A percentile compares a stretch with the other conserved stretches of the same genome.
phyloP scores from a whole-genome alignment of 2,329 filamentous ascomycete species.

The Colletotrichum viniferum region DNA sequence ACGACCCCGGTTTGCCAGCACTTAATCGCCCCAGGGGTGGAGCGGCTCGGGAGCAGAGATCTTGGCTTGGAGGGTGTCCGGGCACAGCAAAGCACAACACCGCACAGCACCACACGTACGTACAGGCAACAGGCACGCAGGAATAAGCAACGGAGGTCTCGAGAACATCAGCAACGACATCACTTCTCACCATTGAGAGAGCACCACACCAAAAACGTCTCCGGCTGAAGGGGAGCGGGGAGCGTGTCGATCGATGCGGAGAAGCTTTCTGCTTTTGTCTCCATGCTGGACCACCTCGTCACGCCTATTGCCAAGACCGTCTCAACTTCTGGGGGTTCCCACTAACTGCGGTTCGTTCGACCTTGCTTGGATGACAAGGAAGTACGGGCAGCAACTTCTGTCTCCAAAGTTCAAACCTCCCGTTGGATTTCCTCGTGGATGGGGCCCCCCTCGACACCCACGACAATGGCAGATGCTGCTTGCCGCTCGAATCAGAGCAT shows the following conservation, averaged over 20 bases:
- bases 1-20: slow-evolving; percentile 12
- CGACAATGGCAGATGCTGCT: neutral
- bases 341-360: neutral
- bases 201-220: neutral
- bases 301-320: slow-evolving; percentile 4
- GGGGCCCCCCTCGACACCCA: neutral
- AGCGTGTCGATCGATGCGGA: slow-evolving; percentile 21
- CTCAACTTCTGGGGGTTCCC: neutral
- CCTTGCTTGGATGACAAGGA: neutral
- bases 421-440: neutral
- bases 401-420: neutral
- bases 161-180: neutral
- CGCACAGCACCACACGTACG: neutral
- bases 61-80: neutral
- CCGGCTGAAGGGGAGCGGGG: slow-evolving; percentile 19
- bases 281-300: neutral
- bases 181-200: neutral
- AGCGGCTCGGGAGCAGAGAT: slow-evolving; percentile 10
- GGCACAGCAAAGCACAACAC: neutral
- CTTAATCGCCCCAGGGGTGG: neutral
- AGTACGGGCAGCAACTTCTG: neutral
- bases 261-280: slow-evolving; percentile 19
- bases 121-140: neutral
- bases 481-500: slow-evolving; percentile 17
- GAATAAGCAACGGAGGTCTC: neutral